phyloP scores from a whole-genome alignment of 768 basidiomycete genomes.

The Holtermannia corniformis region DNA sequence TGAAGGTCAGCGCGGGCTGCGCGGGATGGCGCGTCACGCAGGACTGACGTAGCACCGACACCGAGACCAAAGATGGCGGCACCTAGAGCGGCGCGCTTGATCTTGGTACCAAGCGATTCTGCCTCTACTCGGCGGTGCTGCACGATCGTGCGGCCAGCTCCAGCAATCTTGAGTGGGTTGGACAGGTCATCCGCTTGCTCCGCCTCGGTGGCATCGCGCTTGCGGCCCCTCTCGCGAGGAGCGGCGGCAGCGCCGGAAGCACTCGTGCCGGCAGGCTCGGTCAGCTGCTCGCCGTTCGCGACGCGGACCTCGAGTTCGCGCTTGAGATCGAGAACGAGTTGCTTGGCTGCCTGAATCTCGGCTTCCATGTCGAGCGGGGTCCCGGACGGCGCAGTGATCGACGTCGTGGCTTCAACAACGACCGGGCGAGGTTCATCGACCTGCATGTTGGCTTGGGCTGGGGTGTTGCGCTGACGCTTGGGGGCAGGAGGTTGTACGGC shows the following conservation, averaged over 20 bases:
- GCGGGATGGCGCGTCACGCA: neutral
- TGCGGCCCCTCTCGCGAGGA: slow-evolving; percentile 32
- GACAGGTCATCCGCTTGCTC: slow-evolving; percentile 44
- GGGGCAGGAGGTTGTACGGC: slow-evolving; percentile 36
- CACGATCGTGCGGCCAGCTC: slow-evolving; percentile 40
- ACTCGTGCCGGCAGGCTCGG: slow-evolving; percentile 14
- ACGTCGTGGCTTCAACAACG: slow-evolving; percentile 41
- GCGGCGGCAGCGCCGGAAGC: slow-evolving; percentile 12
- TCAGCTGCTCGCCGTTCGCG: slow-evolving; percentile 24
- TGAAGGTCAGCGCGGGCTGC: neutral
- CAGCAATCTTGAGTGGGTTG: slow-evolving; percentile 5
- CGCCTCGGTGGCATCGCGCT: slow-evolving; percentile 53
- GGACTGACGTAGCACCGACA: slow-evolving; percentile 67
- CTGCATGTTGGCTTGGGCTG: slow-evolving; percentile 22
- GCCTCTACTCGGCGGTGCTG: slow-evolving; percentile 54
- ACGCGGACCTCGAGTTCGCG: slow-evolving; percentile 47
- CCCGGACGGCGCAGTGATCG: slow-evolving; percentile 23
- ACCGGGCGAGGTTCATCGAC: slow-evolving; percentile 13
- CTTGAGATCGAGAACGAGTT: slow-evolving; percentile 63
- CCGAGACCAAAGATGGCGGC: slow-evolving; percentile 74
- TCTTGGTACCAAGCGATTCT: slow-evolving; percentile 53
- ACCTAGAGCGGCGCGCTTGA: slow-evolving; percentile 74
- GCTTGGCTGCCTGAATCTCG: slow-evolving; percentile 64
- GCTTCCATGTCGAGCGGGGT: slow-evolving; percentile 58
- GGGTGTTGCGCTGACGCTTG: slow-evolving; percentile 39